Conservation (phyloP, 2,329 filamentous ascomycete species). For the Lachnum nothofagi region DNA sequence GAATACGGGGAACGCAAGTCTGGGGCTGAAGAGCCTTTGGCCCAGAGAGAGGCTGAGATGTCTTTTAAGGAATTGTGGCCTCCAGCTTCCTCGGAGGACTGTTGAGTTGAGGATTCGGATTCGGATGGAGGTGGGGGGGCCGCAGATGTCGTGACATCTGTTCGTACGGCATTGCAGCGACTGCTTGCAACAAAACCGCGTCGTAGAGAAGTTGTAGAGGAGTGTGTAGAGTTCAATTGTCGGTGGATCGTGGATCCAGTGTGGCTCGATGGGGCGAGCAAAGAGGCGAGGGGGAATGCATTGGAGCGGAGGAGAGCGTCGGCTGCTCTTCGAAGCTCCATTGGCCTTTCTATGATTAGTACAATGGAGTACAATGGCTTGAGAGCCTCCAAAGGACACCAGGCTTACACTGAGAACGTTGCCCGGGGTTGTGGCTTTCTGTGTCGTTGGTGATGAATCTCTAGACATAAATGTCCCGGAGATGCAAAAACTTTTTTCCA, state of each 20-base stretch:
- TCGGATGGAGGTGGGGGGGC: not conserved
- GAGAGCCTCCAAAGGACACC: slow-evolving; percentile 8
- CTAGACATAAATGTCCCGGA: not conserved
- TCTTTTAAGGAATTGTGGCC: not conserved
- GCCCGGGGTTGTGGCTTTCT: slow-evolving; percentile 1
- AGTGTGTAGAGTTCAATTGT: slow-evolving; percentile 14
- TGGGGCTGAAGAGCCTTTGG: not conserved
- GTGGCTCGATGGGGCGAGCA: slow-evolving; percentile 27
- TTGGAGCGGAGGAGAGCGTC: slow-evolving; percentile 31
- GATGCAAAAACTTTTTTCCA: not conserved
- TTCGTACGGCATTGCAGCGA: slow-evolving; percentile 7
- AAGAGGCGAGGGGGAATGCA: slow-evolving; percentile 22
- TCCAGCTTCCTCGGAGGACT: not conserved
- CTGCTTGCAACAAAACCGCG: slow-evolving; percentile 10
- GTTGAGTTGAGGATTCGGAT: not conserved
- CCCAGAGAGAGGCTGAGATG: slow-evolving; percentile 3
- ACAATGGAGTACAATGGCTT: not conserved
- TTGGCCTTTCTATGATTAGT: slow-evolving; percentile 20
- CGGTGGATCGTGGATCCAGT: slow-evolving; percentile 15
- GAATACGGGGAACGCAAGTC: not conserved
- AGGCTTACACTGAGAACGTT: slow-evolving; percentile 19
- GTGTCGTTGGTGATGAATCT: slow-evolving; percentile 18
- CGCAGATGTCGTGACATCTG: slow-evolving; percentile 6
- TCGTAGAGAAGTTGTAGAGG: slow-evolving; percentile 2
- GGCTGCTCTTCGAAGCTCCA: slow-evolving; percentile 33